Evolutionary conservation across 1,284 basidiomycete genomes (phyloP).

Genomic region (Rhodotorula sp.): DNA sequence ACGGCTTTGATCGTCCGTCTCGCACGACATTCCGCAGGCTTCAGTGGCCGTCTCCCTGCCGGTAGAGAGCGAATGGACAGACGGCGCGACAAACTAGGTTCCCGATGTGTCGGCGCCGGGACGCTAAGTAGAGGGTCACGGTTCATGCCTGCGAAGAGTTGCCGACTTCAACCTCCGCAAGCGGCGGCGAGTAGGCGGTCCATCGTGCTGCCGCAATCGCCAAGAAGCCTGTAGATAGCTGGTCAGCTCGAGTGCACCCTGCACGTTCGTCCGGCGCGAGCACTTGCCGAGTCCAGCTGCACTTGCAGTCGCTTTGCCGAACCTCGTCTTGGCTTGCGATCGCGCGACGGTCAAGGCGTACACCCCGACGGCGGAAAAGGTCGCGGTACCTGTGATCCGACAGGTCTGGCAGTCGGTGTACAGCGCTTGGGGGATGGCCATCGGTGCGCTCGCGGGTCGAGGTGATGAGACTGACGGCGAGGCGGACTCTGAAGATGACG

Average conservation of each 20-base stretch:
- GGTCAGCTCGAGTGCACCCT: not conserved
- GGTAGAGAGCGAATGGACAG: no score
- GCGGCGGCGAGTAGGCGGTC: constrained; percentile 22
- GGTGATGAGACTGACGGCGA: not conserved
- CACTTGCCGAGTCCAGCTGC: constrained; percentile 23
- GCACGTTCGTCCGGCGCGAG: no score
- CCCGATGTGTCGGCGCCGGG: no score
- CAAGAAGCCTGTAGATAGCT: constrained; percentile 21
- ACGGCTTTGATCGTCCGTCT: no score
- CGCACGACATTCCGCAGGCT: no score
- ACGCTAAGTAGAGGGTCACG: no score
- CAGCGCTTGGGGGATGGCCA: not conserved
- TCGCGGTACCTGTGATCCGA: constrained; percentile 32
- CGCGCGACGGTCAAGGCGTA: constrained; percentile 30
- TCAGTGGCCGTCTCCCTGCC: no score
- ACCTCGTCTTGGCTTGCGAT: constrained; percentile 17
- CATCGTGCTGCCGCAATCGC: constrained; percentile 29
- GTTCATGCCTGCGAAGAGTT: not conserved
- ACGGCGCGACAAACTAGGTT: no score
- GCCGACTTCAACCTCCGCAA: not conserved
- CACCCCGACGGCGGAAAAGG: constrained; percentile 34
- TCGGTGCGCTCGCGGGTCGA: not conserved
- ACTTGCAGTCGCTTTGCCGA: constrained; percentile 22
- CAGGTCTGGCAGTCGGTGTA: constrained; percentile 36
- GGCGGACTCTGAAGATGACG: not conserved